Conservation (phyloP, 768 basidiomycete species). For the Russula brevipes region DNA sequence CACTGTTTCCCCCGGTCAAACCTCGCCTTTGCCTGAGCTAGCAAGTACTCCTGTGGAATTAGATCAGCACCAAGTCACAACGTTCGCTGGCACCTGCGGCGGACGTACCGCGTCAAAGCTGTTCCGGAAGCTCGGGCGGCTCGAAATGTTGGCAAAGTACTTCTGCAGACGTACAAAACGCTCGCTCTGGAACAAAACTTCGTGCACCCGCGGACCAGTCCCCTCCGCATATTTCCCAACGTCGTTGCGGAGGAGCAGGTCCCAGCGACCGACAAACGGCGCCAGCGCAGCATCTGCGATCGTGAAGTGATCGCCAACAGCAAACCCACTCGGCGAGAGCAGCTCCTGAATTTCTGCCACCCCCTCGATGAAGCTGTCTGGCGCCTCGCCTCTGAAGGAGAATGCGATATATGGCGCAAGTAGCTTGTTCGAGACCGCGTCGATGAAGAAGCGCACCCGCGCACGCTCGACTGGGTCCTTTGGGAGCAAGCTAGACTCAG, state of each 20-base stretch:
- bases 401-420: slow-evolving; percentile 35
- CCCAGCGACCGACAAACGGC: slow-evolving; percentile 51
- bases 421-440: slow-evolving; percentile 43
- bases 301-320: slow-evolving; percentile 40
- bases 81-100: too few species aligned
- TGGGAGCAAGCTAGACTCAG: slow-evolving; percentile 43
- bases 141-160: slow-evolving; percentile 43
- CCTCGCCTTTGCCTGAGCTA: neutral
- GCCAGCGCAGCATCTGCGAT: slow-evolving; percentile 55
- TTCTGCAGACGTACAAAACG: slow-evolving; percentile 44
- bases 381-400: slow-evolving; percentile 34
- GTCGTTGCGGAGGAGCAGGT: slow-evolving; percentile 41
- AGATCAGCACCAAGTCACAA: neutral
- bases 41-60: neutral
- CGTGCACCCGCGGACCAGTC: slow-evolving; percentile 39
- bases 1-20: neutral
- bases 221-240: slow-evolving; percentile 40
- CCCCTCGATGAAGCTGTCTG: slow-evolving; percentile 36
- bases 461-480: slow-evolving; percentile 50
- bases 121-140: slow-evolving; percentile 46
- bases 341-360: slow-evolving; percentile 45
- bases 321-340: slow-evolving; percentile 43
- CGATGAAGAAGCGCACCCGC: slow-evolving; percentile 53
- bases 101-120: slow-evolving; percentile 47
- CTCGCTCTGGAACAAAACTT: slow-evolving; percentile 36